A percentile compares a stretch with the other conserved stretches of the same genome.
Evolutionary conservation across 148 eudicot genomes (phyloP).

Genomic region (Persicaria maculosa): DNA sequence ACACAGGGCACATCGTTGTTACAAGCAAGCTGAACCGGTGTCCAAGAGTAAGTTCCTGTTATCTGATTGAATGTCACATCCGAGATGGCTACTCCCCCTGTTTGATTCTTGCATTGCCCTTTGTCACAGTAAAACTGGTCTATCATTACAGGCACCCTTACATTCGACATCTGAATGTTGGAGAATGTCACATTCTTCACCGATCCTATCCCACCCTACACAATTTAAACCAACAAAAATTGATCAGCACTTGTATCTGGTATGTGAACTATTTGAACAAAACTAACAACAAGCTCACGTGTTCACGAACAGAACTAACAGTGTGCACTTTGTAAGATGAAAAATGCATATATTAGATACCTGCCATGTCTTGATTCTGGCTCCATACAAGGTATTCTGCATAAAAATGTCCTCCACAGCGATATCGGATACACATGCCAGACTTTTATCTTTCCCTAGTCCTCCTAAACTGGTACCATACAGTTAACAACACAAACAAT

Average conservation of each 20-base stretch:
- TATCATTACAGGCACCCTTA: conserved; percentile 56
- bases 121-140: conserved; percentile 82
- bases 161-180: conserved; percentile 50
- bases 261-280: background rate
- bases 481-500: conserved; percentile 2
- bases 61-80: conserved; percentile 40
- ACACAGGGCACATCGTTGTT: conserved; percentile 56
- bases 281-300: no score
- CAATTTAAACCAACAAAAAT: background rate
- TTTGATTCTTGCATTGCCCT: conserved; percentile 53
- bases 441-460: conserved; percentile 57
- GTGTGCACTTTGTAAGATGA: no score
- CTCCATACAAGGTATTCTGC: conserved; percentile 58
- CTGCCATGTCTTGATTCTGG: conserved; percentile 87
- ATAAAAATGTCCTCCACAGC: conserved; percentile 48
- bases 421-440: conserved; percentile 71
- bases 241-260: background rate
- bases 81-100: conserved; percentile 57
- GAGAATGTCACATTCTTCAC: conserved; percentile 69
- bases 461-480: conserved; percentile 61
- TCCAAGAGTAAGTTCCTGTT: conserved; percentile 50
- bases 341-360: no score
- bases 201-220: conserved; percentile 65
- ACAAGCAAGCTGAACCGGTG: conserved; percentile 67
- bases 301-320: no score